A percentile compares a stretch with the other conserved stretches of the same genome.
Conservation (phyloP, 352 stramenopile species). For the Pythium insidiosum region DNA sequence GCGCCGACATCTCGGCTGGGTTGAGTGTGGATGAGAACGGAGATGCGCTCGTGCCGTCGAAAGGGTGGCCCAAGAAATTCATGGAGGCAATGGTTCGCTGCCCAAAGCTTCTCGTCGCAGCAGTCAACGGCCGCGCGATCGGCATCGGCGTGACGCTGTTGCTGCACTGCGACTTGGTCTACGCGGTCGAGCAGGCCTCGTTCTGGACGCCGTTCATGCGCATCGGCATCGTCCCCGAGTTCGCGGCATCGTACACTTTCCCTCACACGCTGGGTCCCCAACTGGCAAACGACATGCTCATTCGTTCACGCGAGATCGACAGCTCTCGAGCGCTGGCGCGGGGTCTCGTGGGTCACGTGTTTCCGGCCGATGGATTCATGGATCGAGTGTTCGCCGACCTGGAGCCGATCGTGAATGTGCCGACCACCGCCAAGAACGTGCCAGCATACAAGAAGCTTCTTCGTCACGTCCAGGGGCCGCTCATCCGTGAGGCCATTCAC, state of each 20-base stretch:
- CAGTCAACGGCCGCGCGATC: constrained; percentile 74
- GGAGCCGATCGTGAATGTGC: constrained; percentile 32
- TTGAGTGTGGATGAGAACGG: constrained; percentile 22
- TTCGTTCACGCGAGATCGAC: constrained; percentile 58
- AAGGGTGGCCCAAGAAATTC: constrained; percentile 40
- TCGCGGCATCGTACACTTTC: constrained; percentile 76
- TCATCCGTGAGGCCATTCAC: constrained; percentile 52
- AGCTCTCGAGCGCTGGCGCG: constrained; percentile 33
- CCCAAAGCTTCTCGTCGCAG: constrained; percentile 68
- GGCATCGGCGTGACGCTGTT: constrained; percentile 73
- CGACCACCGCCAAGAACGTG: constrained; percentile 36
- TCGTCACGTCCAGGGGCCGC: constrained; percentile 30
- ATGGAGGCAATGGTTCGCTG: constrained; percentile 74
- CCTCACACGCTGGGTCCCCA: constrained; percentile 45
- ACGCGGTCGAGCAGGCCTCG: constrained; percentile 37
- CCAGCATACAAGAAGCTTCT: constrained; percentile 54
- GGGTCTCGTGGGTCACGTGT: constrained; percentile 51
- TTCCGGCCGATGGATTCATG: constrained; percentile 38
- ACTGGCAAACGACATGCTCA: constrained; percentile 57
- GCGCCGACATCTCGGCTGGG: constrained; percentile 63
- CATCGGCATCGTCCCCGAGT: constrained; percentile 80
- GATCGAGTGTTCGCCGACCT: constrained; percentile 34
- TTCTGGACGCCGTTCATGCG: constrained; percentile 85
- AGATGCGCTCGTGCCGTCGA: constrained; percentile 26
- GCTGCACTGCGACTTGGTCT: constrained; percentile 70